These are phyloP conservation scores for Xylaria cubensis DNA, from an alignment of 495 filamentous ascomycete genomes.

Conservation along the genomic window DNA sequence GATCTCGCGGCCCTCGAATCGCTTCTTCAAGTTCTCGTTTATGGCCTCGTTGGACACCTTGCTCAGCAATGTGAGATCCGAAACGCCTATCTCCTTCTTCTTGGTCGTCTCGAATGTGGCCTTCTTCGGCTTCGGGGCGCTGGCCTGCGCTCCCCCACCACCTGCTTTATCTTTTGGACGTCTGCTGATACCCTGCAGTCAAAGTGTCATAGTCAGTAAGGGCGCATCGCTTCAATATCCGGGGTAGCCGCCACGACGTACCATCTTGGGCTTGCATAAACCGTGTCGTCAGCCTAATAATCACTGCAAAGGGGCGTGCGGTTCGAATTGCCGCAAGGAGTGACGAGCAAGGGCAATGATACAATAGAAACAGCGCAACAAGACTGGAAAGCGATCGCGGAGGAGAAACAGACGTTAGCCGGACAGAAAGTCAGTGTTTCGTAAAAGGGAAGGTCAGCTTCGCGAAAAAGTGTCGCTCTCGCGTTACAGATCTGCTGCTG, in stretches of 20 bases:
- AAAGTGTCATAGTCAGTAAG: conserved; percentile 26
- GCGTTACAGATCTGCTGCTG: conserved; percentile 8
- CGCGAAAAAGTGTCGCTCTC: conserved; percentile 24
- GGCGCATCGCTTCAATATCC: conserved; percentile 5
- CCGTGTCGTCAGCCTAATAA: conserved; percentile 24
- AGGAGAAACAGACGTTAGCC: conserved; percentile 1
- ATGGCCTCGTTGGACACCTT: conserved; percentile 99
- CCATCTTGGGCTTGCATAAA: conserved; percentile 44
- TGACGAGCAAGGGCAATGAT: neutral
- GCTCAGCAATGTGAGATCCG: conserved; percentile 95
- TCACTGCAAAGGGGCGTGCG: conserved; percentile 1
- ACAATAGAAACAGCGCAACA: conserved; percentile 13
- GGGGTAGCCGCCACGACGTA: conserved; percentile 27
- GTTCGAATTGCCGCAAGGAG: conserved; percentile 14
- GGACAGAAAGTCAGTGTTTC: conserved; percentile 6
- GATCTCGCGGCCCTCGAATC: conserved; percentile 95
- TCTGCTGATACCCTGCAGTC: conserved; percentile 60
- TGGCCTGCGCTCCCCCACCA: conserved; percentile 60
- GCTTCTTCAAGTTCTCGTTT: conserved; percentile 97
- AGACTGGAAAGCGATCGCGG: conserved; percentile 10
- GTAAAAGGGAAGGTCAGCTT: conserved; percentile 20
- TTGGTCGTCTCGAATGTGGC: conserved; percentile 93
- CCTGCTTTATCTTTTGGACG: conserved; percentile 65
- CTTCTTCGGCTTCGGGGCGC: conserved; percentile 82
- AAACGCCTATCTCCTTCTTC: conserved; percentile 99